Base-by-base conservation (phyloP, 768 basidiomycete species). In the Lactarius quietus region DNA sequence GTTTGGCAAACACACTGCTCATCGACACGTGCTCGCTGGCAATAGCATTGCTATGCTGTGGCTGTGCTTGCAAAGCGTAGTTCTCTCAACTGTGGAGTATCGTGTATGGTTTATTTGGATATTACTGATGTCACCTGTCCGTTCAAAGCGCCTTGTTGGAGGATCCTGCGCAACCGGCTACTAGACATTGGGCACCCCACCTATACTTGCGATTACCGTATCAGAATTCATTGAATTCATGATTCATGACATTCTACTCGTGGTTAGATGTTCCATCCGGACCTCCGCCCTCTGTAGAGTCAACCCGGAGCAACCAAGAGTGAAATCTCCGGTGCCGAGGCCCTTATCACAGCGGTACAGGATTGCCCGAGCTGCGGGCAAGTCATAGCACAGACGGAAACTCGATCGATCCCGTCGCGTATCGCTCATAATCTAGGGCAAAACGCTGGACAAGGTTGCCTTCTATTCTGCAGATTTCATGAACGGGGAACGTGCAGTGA, bases 241-340 rank as follows among this genome's bases (percentile, higher is more conserved):
- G 35, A 29, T 17, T 54, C 3, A 35, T 35, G 35, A 29, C n/a
- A 31, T 31, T 33, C 10, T 15, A 8, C 28, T 17, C 15, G 26
- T 29, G 23, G 28, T 18, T 6, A 28, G 4, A 4, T 9, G 52
- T 31, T 29, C 31, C 18, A 12, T 33, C 31, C 53, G 20, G 2
- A 14, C 12, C 14, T 23, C 23, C 26, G 26, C 48, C 28, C 31
- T 33, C 20, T 33, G 23, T 41, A 9, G 31, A 31, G 26, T 52
- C 33, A 17, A 53, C 35, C 62, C 62, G 56, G 62, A 28, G 62
- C 35, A 12, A 57, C 48, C 35, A 55, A 3, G 20, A 35, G 20
- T 31, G 3, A n/a, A 28, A 57, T 3, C 43, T 14, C 20, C 62
- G 41, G 39, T 23, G 43, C 33, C 6, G 9, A 28, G 12, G 9